Evolutionary conservation across 345 rosid species (phyloP).

Genomic region (Euphorbia lathyris): DNA sequence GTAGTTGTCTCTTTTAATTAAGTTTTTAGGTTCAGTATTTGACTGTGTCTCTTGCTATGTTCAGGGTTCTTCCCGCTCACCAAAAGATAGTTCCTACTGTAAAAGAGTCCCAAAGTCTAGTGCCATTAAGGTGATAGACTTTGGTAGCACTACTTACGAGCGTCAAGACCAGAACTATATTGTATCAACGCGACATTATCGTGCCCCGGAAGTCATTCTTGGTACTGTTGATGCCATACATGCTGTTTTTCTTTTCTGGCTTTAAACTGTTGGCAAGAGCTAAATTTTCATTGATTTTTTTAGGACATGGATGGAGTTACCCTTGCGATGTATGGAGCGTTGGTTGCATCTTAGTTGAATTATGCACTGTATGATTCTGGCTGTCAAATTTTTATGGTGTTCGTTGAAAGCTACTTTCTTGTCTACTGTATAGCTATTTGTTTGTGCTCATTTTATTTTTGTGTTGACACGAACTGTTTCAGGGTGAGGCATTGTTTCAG

Average conservation of each 20-base stretch:
- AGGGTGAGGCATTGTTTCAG: conserved; percentile 95
- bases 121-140: conserved; percentile 32
- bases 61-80: conserved; percentile 56
- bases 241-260: no score
- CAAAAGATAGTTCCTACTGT: conserved; percentile 49
- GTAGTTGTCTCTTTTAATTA: conserved; percentile 4
- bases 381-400: background rate
- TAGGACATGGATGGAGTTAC: conserved; percentile 89
- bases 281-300: background rate
- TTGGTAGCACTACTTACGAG: conserved; percentile 35
- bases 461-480: background rate
- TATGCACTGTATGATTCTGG: conserved; percentile 65
- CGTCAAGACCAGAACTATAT: conserved; percentile 28
- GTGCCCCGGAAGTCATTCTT: conserved; percentile 68
- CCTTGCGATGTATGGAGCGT: conserved; percentile 95
- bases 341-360: conserved; percentile 77
- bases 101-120: conserved; percentile 66
- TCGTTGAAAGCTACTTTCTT: background rate
- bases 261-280: background rate
- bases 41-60: conserved; percentile 9
- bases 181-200: conserved; percentile 34
- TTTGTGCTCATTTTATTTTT: no score
- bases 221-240: conserved; percentile 29
- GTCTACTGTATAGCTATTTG: no score
- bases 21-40: background rate